A percentile compares a stretch with the other conserved stretches of the same genome.
Conservation (phyloP, 2,329 filamentous ascomycete genomes). For the Knufia petricola region DNA sequence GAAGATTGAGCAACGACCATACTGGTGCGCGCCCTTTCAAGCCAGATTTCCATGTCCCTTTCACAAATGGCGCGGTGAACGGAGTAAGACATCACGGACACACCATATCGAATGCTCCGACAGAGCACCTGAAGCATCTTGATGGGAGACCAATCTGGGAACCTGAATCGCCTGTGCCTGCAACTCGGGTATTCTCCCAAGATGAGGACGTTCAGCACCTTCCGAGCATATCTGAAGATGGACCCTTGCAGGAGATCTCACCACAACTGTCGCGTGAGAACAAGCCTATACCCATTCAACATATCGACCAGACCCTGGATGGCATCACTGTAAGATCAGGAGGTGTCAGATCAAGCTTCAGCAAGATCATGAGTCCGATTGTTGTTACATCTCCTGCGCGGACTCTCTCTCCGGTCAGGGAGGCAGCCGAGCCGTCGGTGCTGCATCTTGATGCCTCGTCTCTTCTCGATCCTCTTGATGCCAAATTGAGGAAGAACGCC, state of each 20-base stretch:
- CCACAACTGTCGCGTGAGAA: conserved; percentile 26
- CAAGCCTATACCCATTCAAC: conserved; percentile 33
- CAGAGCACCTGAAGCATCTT: conserved; percentile 3
- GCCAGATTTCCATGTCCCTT: conserved; percentile 1
- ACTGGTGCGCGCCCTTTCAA: conserved; percentile 11
- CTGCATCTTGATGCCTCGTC: conserved; percentile 20
- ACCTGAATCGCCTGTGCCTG: conserved; percentile 30
- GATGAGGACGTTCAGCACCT: conserved; percentile 25
- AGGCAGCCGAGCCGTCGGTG: conserved; percentile 23
- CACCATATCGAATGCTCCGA: conserved; percentile 13
- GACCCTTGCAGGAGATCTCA: conserved; percentile 24
- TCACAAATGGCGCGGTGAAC: neutral
- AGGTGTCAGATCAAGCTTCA: conserved; percentile 31
- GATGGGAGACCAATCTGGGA: conserved; percentile 32
- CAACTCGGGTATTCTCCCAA: conserved; percentile 35
- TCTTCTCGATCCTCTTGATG: conserved; percentile 30
- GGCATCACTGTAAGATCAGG: conserved; percentile 40
- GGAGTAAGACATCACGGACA: neutral
- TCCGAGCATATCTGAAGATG: conserved; percentile 27
- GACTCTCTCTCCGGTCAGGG: conserved; percentile 19
- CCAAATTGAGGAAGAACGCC: conserved; percentile 33
- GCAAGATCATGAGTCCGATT: conserved; percentile 33
- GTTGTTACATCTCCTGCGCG: conserved; percentile 27
- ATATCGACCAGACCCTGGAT: conserved; percentile 37
- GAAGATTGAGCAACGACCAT: conserved; percentile 19